Conservation (phyloP, 2,329 filamentous ascomycete genomes). For the Ilyonectria destructans region DNA sequence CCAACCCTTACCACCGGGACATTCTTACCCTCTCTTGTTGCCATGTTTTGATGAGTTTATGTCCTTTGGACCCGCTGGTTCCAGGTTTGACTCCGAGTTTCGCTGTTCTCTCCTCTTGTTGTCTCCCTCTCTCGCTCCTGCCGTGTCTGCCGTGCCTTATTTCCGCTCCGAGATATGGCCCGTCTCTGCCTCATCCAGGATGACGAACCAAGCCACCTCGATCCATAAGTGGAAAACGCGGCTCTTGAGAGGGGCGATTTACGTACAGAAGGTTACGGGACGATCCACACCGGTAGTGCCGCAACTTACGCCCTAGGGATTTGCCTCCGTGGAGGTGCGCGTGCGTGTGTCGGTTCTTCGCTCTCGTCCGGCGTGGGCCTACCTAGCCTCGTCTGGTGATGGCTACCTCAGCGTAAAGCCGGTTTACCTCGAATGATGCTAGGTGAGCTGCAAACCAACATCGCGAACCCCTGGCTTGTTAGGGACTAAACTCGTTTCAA, state of each 20-base stretch:
- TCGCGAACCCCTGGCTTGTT: constrained; percentile 1
- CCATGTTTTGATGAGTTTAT: background rate
- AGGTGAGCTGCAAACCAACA: constrained; percentile 4
- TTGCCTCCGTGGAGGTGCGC: constrained; percentile 12
- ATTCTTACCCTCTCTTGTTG: background rate
- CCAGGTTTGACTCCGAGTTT: background rate
- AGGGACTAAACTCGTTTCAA: constrained; percentile 3
- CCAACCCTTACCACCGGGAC: constrained; percentile 6
- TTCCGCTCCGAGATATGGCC: background rate
- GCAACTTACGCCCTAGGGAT: constrained; percentile 14
- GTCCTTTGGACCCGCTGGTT: background rate
- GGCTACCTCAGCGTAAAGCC: constrained; percentile 4
- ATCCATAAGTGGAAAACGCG: constrained; percentile 19
- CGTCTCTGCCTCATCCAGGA: constrained; percentile 5
- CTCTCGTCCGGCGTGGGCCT: background rate
- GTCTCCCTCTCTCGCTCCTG: background rate
- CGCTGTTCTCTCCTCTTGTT: background rate
- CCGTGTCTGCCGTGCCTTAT: background rate
- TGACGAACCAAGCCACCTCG: constrained; percentile 23
- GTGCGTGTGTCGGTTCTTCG: background rate
- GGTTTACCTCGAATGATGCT: background rate
- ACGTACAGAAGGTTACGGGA: constrained; percentile 30
- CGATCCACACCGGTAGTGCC: constrained; percentile 31
- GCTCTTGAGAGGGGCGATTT: constrained; percentile 30
- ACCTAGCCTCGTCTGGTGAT: constrained; percentile 4